Evolutionary conservation across 768 basidiomycete species (phyloP), one percentile per base, ranked within the genome.

Genomic region (Lentinula edodes): DNA sequence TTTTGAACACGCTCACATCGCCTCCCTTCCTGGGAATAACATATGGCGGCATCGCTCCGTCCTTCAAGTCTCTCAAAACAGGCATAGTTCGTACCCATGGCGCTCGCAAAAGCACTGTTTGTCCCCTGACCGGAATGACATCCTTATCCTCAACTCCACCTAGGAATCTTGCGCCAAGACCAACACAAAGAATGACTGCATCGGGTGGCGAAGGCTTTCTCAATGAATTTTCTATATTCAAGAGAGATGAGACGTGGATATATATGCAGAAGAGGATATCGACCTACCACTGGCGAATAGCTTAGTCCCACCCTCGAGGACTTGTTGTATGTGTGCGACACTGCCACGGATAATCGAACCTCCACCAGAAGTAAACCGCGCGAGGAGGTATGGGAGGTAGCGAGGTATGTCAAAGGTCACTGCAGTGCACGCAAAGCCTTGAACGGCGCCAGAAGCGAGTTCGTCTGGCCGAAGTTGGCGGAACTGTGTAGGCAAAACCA

Each of bases 71-170:
- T 35, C 74, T 75, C 61, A 75, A 77, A 16, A 79, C 66, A 0
- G 84, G 82, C 58, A 77, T 73, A 7, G 86, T 86, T 35, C 83
- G 79, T 50, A 91, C 75, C 74, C 82, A 80, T 0, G 90, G 88
- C 2, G 91, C 90, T 42, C 83, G 73, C 20, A 95, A 78, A 16
- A 94, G 71, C 8, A 95, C 85, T 0, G 91, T 88, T 74, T 96
- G 95, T 7, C 94, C 94, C 48, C 93, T 80, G 64, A 94, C 82
- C 0, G 94, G 92, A 69, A 83, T 85, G 23, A 94, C 75, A 23
- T 75, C 76, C 61, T 79, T 78, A 71, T 97, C 95, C 67, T 94
- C 87, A 2, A 95, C 85, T 5, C 93, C 94, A 12, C 90, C 83
- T 46, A 96, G 78, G 36, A 84, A 85, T 54, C 84, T 79, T 8